phyloP scores from a whole-genome alignment of 2,329 filamentous ascomycete species.

The Trichoderma semiorbis region DNA sequence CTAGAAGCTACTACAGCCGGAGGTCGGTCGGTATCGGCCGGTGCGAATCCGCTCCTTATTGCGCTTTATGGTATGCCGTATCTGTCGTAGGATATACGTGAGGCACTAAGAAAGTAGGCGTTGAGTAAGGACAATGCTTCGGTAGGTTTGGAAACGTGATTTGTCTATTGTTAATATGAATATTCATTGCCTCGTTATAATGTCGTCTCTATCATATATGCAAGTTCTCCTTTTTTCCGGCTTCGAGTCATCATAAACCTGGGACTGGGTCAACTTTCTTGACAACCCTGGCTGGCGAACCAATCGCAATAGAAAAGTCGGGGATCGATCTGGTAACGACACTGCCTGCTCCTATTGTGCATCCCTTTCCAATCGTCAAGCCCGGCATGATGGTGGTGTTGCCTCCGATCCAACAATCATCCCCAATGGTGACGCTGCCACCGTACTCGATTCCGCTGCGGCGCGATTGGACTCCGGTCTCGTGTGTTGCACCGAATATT shows the following conservation, averaged over 20 bases:
- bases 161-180: not conserved
- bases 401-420: constrained; percentile 56
- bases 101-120: not conserved
- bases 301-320: constrained; percentile 46
- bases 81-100: not conserved
- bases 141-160: not conserved
- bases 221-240: not conserved
- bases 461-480: constrained; percentile 55
- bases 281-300: constrained; percentile 46
- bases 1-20: not conserved
- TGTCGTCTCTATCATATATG: constrained; percentile 4
- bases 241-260: constrained; percentile 23
- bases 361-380: constrained; percentile 51
- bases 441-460: constrained; percentile 48
- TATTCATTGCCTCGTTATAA: constrained; percentile 8
- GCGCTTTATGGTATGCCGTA: not conserved
- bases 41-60: not conserved
- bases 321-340: constrained; percentile 50
- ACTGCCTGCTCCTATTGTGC: constrained; percentile 48
- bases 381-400: constrained; percentile 49
- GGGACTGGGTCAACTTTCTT: constrained; percentile 43
- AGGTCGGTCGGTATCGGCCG: not conserved
- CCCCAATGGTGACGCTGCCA: constrained; percentile 44
- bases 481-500: constrained; percentile 69
- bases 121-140: not conserved